Evolutionary conservation across 768 basidiomycete species (phyloP).

Genomic region (Boletus edulis): DNA sequence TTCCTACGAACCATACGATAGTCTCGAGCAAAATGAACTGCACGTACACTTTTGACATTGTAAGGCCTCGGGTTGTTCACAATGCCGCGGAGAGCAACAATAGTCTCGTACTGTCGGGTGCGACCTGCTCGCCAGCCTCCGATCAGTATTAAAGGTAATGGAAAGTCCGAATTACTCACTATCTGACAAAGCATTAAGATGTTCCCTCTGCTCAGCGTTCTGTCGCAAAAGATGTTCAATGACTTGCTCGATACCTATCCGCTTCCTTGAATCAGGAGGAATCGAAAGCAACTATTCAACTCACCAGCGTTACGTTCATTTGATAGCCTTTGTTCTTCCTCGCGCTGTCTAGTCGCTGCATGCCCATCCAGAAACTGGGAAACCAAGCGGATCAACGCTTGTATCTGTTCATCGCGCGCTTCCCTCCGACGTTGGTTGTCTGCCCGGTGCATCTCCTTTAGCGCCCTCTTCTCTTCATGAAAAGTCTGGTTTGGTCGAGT

Average conservation of each 20-base stretch:
- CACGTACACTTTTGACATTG: conserved; percentile 70
- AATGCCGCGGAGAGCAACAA: conserved; percentile 64
- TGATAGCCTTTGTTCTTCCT: conserved; percentile 51
- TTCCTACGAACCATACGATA: too few relatives aligned
- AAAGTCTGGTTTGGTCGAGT: conserved; percentile 64
- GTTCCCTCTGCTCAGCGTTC: not conserved
- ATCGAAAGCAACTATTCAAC: conserved; percentile 17
- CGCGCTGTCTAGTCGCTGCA: conserved; percentile 46
- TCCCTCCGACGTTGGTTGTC: conserved; percentile 53
- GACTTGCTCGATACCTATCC: conserved; percentile 55
- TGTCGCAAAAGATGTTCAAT: conserved; percentile 34
- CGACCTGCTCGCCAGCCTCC: conserved; percentile 65
- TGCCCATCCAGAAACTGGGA: conserved; percentile 55
- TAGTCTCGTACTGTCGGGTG: conserved; percentile 53
- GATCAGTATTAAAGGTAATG: conserved; percentile 5
- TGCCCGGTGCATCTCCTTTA: conserved; percentile 59
- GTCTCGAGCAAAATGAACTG: not conserved
- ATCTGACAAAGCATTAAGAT: conserved; percentile 53
- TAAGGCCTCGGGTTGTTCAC: conserved; percentile 70
- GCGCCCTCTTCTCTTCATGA: conserved; percentile 54
- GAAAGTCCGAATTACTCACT: conserved; percentile 37
- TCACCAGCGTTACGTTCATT: conserved; percentile 57
- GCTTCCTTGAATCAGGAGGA: conserved; percentile 5
- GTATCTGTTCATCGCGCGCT: conserved; percentile 55
- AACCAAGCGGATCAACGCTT: conserved; percentile 63